phyloP scores from a whole-genome alignment of 108 stramenopile genomes.

The Pseudonitzschia multiseries region DNA sequence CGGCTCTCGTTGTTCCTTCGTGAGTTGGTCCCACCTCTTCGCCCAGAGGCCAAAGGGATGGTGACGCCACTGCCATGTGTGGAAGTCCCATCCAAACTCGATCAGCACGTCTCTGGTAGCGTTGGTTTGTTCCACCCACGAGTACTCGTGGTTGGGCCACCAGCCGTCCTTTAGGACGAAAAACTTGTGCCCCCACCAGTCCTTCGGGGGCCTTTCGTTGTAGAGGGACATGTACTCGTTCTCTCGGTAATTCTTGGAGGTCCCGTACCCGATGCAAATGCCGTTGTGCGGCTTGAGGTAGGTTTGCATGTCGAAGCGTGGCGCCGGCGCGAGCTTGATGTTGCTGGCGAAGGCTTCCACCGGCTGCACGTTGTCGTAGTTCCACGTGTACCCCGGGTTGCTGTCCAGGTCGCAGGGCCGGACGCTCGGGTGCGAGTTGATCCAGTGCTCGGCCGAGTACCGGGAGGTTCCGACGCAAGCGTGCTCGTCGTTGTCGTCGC shows the following conservation, averaged over 20 bases:
- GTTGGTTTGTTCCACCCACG: neutral
- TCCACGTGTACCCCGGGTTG: constrained; percentile 5
- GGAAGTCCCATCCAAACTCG: neutral
- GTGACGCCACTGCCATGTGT: neutral
- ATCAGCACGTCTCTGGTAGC: neutral
- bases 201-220: neutral
- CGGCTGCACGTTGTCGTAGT: neutral
- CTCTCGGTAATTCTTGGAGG: neutral
- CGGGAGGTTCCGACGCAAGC: constrained; percentile 24
- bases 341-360: neutral
- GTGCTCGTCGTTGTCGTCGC: no score
- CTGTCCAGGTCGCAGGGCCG: constrained; percentile 43
- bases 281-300: neutral
- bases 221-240: constrained; percentile 11
- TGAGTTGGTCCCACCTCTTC: neutral
- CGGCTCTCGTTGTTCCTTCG: neutral
- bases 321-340: neutral
- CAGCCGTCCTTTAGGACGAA: neutral
- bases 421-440: constrained; percentile 32
- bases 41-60: neutral
- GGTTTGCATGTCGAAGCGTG: neutral
- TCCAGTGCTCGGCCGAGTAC: constrained; percentile 46
- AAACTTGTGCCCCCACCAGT: constrained; percentile 11
- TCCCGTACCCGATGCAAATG: neutral
- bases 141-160: neutral